Percentiles rank a stretch among this genome's conserved stretches.
Conservation (phyloP, 495 filamentous ascomycete genomes). For the Pyrenula massariospora region DNA sequence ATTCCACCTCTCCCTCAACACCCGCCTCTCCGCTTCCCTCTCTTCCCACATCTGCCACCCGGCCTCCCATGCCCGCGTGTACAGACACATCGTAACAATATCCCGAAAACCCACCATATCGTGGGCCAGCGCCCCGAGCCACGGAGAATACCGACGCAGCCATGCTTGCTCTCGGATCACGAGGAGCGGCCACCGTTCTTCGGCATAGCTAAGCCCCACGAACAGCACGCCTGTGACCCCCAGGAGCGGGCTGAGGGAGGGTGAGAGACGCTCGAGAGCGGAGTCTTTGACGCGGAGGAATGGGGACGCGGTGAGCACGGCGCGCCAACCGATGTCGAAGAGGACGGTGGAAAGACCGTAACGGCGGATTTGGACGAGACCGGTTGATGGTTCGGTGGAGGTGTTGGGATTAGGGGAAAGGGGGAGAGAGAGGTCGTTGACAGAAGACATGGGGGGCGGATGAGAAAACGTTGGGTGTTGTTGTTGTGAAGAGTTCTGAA, state of each 20-base stretch:
- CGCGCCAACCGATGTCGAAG: background rate
- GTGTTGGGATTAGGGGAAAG: background rate
- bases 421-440: background rate
- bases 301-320: background rate
- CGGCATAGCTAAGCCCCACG: background rate
- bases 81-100: background rate
- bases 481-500: background rate
- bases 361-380: background rate
- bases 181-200: background rate
- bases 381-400: background rate
- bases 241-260: background rate
- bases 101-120: background rate
- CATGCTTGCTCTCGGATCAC: background rate
- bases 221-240: background rate
- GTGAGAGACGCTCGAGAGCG: background rate
- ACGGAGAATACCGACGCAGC: background rate
- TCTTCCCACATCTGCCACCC: background rate
- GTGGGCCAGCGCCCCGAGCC: background rate
- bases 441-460: background rate
- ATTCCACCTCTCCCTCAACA: background rate
- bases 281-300: background rate
- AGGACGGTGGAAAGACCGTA: background rate
- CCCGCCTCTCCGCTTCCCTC: background rate
- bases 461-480: background rate
- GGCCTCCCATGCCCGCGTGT: background rate